Evolutionary conservation across 768 basidiomycete species (phyloP).

Genomic region (Leccinum sublutescens): DNA sequence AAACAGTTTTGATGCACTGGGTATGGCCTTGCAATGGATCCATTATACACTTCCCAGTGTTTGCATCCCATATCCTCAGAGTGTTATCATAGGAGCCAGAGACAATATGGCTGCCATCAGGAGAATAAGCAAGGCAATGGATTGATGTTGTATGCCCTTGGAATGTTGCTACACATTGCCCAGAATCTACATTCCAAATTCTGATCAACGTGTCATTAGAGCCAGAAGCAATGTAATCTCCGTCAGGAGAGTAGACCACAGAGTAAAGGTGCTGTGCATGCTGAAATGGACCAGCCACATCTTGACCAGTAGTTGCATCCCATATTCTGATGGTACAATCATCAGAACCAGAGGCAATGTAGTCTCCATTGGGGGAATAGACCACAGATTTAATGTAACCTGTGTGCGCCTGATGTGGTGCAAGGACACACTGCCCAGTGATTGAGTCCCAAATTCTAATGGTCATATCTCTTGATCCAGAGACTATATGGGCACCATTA

Average conservation of each 20-base stretch:
- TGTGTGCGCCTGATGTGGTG: slow-evolving; percentile 4
- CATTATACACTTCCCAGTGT: slow-evolving; percentile 7
- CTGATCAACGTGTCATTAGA: slow-evolving; percentile 12
- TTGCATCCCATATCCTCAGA: slow-evolving; percentile 18
- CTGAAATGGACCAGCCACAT: slow-evolving; percentile 12
- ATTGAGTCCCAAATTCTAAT: slow-evolving; percentile 21
- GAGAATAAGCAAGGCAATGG: slow-evolving; percentile 12
- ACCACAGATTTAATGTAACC: neutral
- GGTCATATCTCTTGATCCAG: slow-evolving; percentile 22
- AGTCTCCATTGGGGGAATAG: slow-evolving; percentile 28
- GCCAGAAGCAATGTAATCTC: slow-evolving; percentile 22
- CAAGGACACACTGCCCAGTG: slow-evolving; percentile 14
- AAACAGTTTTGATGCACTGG: neutral
- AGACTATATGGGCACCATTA: slow-evolving; percentile 24
- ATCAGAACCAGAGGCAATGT: slow-evolving; percentile 14
- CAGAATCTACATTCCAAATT: slow-evolving; percentile 19
- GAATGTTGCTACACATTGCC: neutral
- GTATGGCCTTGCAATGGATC: slow-evolving; percentile 11
- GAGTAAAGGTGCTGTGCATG: slow-evolving; percentile 3
- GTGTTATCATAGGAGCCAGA: slow-evolving; percentile 7
- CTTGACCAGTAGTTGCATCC: slow-evolving; percentile 18
- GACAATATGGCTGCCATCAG: slow-evolving; percentile 12
- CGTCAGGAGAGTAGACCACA: slow-evolving; percentile 21
- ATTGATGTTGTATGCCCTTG: neutral
- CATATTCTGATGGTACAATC: slow-evolving; percentile 19